Percentiles rank a stretch among this genome's conserved stretches.
phyloP scores from a whole-genome alignment of 1,139 yeast species.

The Zygosaccharomyces sapae region DNA sequence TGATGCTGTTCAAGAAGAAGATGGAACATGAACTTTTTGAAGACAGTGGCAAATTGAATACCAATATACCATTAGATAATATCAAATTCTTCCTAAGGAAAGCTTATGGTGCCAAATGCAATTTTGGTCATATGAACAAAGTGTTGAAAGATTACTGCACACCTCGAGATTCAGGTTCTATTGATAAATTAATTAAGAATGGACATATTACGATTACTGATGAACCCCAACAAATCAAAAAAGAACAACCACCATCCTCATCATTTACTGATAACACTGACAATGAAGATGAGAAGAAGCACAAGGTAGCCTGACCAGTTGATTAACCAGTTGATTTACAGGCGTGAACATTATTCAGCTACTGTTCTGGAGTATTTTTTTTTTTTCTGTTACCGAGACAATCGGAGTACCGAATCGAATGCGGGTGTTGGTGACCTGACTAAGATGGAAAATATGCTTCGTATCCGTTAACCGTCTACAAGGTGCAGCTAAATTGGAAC shows the following conservation, averaged over 20 bases:
- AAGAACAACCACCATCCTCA: neutral
- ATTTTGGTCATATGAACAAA: constrained; percentile 33
- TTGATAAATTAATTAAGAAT: neutral
- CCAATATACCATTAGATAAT: constrained; percentile 22
- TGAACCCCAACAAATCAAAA: neutral
- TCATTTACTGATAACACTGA: neutral
- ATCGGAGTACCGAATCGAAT: no score
- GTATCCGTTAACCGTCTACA: no score
- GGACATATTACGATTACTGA: neutral
- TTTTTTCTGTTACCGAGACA: no score
- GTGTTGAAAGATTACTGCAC: constrained; percentile 29
- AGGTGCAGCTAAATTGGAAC: no score
- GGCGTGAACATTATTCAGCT: no score
- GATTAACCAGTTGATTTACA: no score
- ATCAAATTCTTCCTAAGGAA: constrained; percentile 45
- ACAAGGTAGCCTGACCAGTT: no score
- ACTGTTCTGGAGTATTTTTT: no score
- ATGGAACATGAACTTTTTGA: constrained; percentile 24
- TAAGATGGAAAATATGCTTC: no score
- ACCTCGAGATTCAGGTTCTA: constrained; percentile 5
- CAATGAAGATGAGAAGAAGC: no score
- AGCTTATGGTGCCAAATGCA: constrained; percentile 41
- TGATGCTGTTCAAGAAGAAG: constrained; percentile 28
- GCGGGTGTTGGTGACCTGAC: no score
- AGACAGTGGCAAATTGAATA: constrained; percentile 16